Evolutionary conservation across 257 asterid species (phyloP).

Genomic region (Solanum chmielewskii): DNA sequence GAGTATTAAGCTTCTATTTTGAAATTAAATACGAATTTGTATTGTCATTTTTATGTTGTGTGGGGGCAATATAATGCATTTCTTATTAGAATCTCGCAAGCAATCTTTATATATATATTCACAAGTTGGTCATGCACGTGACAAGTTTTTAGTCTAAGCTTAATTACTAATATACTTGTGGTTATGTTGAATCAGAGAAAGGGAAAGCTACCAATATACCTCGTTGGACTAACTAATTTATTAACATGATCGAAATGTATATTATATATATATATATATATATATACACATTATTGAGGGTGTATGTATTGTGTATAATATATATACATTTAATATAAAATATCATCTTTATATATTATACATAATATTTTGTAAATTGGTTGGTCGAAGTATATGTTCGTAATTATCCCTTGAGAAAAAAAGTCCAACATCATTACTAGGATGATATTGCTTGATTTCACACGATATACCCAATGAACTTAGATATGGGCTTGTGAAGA

Average conservation of each 20-base stretch:
- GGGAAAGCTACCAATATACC: not conserved
- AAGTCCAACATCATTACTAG: not conserved
- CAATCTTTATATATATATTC: not conserved
- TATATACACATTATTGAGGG: not conserved
- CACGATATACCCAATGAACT: not conserved
- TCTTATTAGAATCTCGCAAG: conserved; percentile 14
- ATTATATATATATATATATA: not conserved
- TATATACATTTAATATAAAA: not conserved
- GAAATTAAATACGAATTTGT: not conserved
- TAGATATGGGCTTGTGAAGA: not conserved
- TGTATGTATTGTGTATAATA: not conserved
- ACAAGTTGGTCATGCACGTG: not conserved
- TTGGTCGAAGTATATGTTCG: not conserved
- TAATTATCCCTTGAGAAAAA: too few species aligned
- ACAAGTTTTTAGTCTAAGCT: not conserved
- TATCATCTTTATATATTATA: too few species aligned
- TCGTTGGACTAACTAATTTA: not conserved
- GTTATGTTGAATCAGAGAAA: not conserved
- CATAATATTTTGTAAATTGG: not conserved
- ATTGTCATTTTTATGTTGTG: not conserved
- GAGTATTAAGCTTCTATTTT: not conserved
- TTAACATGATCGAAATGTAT: not conserved
- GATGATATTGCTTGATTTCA: not conserved
- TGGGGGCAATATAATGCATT: conserved; percentile 11
- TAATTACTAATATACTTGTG: not conserved